A percentile compares a stretch with the other conserved stretches of the same genome.
phyloP scores from a whole-genome alignment of 176 grass and related monocot species.

The Carex littledalei region DNA sequence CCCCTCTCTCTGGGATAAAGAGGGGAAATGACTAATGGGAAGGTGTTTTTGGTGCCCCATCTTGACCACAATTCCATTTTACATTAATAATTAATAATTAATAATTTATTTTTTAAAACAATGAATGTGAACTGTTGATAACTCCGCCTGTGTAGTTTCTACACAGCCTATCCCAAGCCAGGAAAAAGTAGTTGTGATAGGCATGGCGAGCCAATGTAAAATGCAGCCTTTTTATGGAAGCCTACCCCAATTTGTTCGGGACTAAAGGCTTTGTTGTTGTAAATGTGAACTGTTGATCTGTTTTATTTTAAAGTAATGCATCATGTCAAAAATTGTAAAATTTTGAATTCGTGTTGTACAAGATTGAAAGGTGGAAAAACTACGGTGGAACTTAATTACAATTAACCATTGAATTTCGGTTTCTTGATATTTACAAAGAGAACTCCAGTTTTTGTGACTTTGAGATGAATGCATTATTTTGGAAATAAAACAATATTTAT shows the following conservation, averaged over 20 bases:
- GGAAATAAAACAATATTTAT: background rate
- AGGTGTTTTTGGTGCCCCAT: background rate
- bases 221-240: too few relatives aligned
- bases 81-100: background rate
- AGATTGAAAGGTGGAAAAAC: background rate
- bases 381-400: background rate
- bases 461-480: background rate
- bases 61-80: background rate
- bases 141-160: too few relatives aligned
- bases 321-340: background rate
- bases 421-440: background rate
- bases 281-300: background rate
- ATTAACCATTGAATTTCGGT: background rate
- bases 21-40: background rate
- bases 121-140: background rate
- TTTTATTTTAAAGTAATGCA: background rate
- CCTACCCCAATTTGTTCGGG: too few relatives aligned
- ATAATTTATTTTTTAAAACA: background rate
- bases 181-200: too few relatives aligned
- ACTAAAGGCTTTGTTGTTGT: too few relatives aligned
- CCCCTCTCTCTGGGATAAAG: background rate
- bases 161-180: too few relatives aligned
- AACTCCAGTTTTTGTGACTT: background rate
- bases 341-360: background rate
- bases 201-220: too few relatives aligned